A percentile compares a stretch with the other conserved stretches of the same genome.
These are phyloP conservation scores for Phylloporus gajari DNA, from an alignment of 1,284 basidiomycete species.

Conservation along the genomic window DNA sequence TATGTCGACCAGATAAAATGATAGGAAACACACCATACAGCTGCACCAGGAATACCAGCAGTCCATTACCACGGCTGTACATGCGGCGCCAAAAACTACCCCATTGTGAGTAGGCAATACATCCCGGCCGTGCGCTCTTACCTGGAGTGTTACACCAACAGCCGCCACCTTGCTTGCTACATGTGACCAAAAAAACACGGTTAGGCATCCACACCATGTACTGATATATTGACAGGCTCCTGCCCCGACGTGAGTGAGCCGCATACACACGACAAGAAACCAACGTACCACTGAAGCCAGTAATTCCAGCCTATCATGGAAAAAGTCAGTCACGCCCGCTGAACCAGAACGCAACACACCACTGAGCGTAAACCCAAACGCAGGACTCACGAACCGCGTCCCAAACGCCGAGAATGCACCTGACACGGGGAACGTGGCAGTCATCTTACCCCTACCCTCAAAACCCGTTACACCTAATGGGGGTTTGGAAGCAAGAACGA, in stretches of 20 bases:
- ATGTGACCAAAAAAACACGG: background rate
- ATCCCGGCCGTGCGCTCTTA: constrained; percentile 12
- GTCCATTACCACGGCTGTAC: constrained; percentile 63
- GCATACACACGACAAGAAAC: background rate
- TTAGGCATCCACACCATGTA: background rate
- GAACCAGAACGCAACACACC: background rate
- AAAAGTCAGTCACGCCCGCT: background rate
- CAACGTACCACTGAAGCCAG: constrained; percentile 62
- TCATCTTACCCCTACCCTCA: constrained; percentile 52
- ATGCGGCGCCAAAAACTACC: constrained; percentile 54
- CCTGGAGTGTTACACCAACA: constrained; percentile 55
- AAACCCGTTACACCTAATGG: background rate
- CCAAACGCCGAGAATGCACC: constrained; percentile 64
- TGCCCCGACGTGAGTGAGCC: constrained; percentile 22
- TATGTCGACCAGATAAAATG: background rate
- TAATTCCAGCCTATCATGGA: constrained; percentile 53
- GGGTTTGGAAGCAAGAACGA: background rate
- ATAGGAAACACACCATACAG: constrained; percentile 52
- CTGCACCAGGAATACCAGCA: constrained; percentile 57
- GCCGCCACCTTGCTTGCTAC: constrained; percentile 57
- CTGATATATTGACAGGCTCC: constrained; percentile 55
- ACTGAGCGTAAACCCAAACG: constrained; percentile 65
- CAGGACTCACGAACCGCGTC: constrained; percentile 59
- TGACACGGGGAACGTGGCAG: constrained; percentile 57
- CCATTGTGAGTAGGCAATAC: background rate